Evolutionary conservation across 768 basidiomycete genomes (phyloP), one percentile per base, ranked within the genome.

Genomic region (Phylloporus sp.): DNA sequence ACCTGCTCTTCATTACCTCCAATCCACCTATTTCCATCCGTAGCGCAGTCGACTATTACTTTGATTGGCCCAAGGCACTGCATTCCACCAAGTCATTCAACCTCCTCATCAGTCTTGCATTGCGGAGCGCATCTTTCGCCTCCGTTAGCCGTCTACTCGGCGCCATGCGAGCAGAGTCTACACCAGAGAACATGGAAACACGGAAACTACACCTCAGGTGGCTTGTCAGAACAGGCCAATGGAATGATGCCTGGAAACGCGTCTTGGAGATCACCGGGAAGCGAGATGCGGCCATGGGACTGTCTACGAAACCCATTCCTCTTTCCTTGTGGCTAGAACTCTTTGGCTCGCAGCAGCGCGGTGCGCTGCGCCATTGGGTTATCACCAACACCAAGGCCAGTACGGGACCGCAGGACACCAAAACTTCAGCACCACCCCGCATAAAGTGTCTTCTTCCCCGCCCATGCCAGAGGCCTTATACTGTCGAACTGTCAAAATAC

Each of bases 301-400:
- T 26, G 10, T 44, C 34, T 23, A 38, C 8, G 24, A 54, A 52
- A 7, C 38, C 52, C 27, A 67, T 76, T 28, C 79, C 77, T 24
- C 70, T 80, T 24, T 61, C 68, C 5, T 64, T 88, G 45, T 87
- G 84, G 85, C 52, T 80, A 39, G 85, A 88, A 55, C 79, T 88
- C 56, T 78, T 81, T 57, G 72, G 74, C 42, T 71, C 73, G 16
- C 59, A 65, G 54, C 75, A 74, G 49, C 66, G 70, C 45, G 70
- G 72, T 41, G 72, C 67, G 6, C 55, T 65, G 24, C 62, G 66
- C 32, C 53, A 43, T 38, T 62, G 60, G 58, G 27, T 47, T 22
- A 49, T 54, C 43, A 34, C 49, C 22, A 18, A 43, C 53, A 31
- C 15, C 34, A 43, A 35, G 36, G 24, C 45, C 24, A 15, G 15